Evolutionary conservation across 2,329 filamentous ascomycete genomes (phyloP).

Genomic region (Penicillium brevicompactum): DNA sequence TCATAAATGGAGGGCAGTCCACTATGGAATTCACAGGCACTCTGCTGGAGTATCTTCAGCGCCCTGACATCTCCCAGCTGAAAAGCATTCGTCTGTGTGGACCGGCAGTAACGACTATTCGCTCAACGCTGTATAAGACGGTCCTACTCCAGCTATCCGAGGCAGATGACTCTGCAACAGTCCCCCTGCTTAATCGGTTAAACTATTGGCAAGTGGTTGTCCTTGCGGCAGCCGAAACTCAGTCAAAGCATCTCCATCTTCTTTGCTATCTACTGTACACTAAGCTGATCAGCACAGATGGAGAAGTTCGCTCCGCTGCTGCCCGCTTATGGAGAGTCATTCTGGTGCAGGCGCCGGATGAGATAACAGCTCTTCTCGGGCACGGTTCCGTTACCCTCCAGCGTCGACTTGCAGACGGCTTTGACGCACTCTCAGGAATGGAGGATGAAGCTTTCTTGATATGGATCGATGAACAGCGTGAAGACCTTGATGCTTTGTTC

Average conservation of each 20-base stretch:
- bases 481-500: conserved; percentile 79
- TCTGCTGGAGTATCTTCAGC: conserved; percentile 84
- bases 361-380: conserved; percentile 72
- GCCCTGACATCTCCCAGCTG: conserved; percentile 74
- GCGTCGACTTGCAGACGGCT: conserved; percentile 70
- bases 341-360: conserved; percentile 87
- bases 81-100: conserved; percentile 92
- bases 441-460: conserved; percentile 85
- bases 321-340: conserved; percentile 89
- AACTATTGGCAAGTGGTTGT: conserved; percentile 96
- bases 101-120: conserved; percentile 76
- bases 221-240: conserved; percentile 72
- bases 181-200: conserved; percentile 78
- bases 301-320: conserved; percentile 70
- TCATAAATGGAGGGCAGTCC: conserved; percentile 80
- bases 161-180: conserved; percentile 69
- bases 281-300: conserved; percentile 73
- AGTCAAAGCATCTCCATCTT: conserved; percentile 79
- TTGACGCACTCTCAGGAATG: conserved; percentile 80
- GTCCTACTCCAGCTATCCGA: conserved; percentile 82
- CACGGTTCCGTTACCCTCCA: conserved; percentile 72
- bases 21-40: conserved; percentile 85
- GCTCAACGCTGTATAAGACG: conserved; percentile 75
- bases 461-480: conserved; percentile 83
- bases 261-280: conserved; percentile 93